Evolutionary conservation across 306 rosid genomes (phyloP), one percentile per base, ranked within the genome.

Genomic region (Senna siamea): DNA sequence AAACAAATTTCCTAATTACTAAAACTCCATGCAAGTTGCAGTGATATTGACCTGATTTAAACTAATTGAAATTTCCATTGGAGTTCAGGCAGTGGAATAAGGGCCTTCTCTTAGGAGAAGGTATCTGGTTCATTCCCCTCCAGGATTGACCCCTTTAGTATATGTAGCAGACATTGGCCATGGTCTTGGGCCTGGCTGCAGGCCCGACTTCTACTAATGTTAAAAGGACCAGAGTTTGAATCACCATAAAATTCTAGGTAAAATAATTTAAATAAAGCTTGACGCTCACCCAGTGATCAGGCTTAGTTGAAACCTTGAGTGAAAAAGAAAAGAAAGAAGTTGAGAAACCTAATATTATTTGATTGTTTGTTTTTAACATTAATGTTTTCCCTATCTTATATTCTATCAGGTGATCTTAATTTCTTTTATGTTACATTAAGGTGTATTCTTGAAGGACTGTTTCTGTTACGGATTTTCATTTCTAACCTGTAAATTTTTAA

Each of bases 381-480:
- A 32, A n/a, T 50, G 20, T 40, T 78, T 18, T 66, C 48, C 17
- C 6, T 54, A 46, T 57, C 60, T 62, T 44, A 10, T 78, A 40
- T 43, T 28, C 58, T 58, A 41, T 77, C 46, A 10, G 4, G 9
- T 38, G 28, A 62, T 73, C 65, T 63, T 54, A 74, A 59, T 63
- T 58, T 69, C 55, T 40, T 4, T 35, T 50, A 69, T 61, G 69
- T 7, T 20, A 38, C 47, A 69, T 61, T 51, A 4, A 55, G 69
- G 61, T 23, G 7, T 72, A 20, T 70, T 44, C 28, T 71, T 41
- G 17, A 58, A 14, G 26, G 60, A 57, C 65, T 14, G 58, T 43
- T 32, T 35, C 30, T 54, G 12, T 46, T 81, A n/a, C 58, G 59
- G 14, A 8, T 56, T 37, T 81, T 38, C n/a, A 15, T 52, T 41